Conservation (phyloP, 768 basidiomycete species). For the Lactifluus hygrophoroides region DNA sequence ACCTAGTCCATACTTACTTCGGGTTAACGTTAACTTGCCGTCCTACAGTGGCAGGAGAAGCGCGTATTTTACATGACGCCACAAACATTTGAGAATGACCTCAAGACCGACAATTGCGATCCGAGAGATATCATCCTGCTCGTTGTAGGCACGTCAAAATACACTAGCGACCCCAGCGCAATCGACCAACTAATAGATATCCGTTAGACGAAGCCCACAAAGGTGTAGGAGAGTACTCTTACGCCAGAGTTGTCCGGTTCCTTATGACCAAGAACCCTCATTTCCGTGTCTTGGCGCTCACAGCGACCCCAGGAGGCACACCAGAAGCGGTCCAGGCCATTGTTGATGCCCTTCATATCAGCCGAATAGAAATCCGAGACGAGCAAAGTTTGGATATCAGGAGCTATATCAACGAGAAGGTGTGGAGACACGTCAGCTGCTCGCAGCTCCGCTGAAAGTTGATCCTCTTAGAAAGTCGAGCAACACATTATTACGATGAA, state of each 20-base stretch:
- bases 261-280: slow-evolving; percentile 93
- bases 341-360: slow-evolving; percentile 91
- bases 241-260: slow-evolving; percentile 78
- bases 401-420: slow-evolving; percentile 85
- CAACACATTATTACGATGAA: slow-evolving; percentile 73
- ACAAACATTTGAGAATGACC: slow-evolving; percentile 87
- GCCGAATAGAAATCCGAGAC: slow-evolving; percentile 88
- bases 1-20: slow-evolving; percentile 10
- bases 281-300: slow-evolving; percentile 87
- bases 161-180: neutral
- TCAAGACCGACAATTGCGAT: slow-evolving; percentile 65
- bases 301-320: slow-evolving; percentile 86
- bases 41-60: slow-evolving; percentile 64
- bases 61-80: slow-evolving; percentile 94
- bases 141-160: slow-evolving; percentile 62
- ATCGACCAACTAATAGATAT: neutral
- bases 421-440: slow-evolving; percentile 20
- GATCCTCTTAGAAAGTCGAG: slow-evolving; percentile 47
- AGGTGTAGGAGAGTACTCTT: slow-evolving; percentile 89
- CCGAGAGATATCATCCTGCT: slow-evolving; percentile 72
- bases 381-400: slow-evolving; percentile 84
- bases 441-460: neutral
- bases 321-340: slow-evolving; percentile 84
- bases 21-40: neutral
- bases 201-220: slow-evolving; percentile 85